Evolutionary conservation across 164 flowering plant genomes (phyloP).

Genomic region (Piper betle): DNA sequence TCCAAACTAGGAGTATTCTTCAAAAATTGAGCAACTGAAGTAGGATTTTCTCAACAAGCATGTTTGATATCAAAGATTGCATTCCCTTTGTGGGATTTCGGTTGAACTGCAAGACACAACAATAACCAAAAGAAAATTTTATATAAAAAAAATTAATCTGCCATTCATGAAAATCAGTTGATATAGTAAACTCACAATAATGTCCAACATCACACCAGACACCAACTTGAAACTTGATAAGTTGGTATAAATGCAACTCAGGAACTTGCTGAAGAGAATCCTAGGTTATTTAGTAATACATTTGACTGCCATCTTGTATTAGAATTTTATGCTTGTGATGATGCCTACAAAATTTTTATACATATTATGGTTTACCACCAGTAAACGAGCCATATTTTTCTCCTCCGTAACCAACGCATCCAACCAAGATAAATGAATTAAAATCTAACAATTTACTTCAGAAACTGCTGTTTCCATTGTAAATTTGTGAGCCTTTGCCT

Average conservation of each 20-base stretch:
- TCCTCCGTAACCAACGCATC: background rate
- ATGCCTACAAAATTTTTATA: too few species aligned
- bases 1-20: slow-evolving; percentile 65
- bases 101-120: slow-evolving; percentile 54
- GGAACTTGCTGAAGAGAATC: too few species aligned
- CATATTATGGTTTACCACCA: too few species aligned
- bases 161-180: too few species aligned
- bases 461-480: slow-evolving; percentile 86
- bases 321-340: too few species aligned
- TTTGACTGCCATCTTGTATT: too few species aligned
- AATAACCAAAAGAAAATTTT: background rate
- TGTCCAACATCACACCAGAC: too few species aligned
- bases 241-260: too few species aligned
- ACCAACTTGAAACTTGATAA: too few species aligned
- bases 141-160: background rate
- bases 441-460: slow-evolving; percentile 20
- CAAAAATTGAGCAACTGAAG: slow-evolving; percentile 80
- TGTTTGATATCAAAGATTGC: slow-evolving; percentile 59
- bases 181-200: too few species aligned
- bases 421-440: background rate
- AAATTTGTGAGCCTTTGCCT: slow-evolving; percentile 92
- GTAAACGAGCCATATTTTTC: background rate
- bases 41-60: slow-evolving; percentile 76
- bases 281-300: too few species aligned
- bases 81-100: slow-evolving; percentile 75